Evolutionary conservation across 495 filamentous ascomycete species (phyloP).

Genomic region (Penicillium herquei): DNA sequence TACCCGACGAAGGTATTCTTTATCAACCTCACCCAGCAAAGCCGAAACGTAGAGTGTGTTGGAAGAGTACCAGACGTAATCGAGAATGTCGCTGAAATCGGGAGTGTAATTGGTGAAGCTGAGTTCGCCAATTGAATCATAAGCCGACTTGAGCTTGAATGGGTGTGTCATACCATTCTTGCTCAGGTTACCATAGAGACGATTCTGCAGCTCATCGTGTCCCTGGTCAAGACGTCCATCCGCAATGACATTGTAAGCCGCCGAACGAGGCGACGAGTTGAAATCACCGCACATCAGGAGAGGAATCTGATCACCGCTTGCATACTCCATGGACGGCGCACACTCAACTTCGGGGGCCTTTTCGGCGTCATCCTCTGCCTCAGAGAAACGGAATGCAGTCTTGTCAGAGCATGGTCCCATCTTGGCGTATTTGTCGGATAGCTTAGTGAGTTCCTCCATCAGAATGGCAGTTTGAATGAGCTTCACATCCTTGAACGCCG

Average conservation of each 20-base stretch:
- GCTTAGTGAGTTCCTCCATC: slow-evolving; percentile 81
- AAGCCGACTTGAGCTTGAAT: slow-evolving; percentile 88
- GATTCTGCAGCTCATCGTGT: slow-evolving; percentile 72
- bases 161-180: slow-evolving; percentile 88
- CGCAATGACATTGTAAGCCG: slow-evolving; percentile 84
- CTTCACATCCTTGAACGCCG: slow-evolving; percentile 86
- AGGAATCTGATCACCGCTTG: slow-evolving; percentile 80
- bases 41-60: slow-evolving; percentile 85
- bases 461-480: slow-evolving; percentile 90
- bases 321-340: slow-evolving; percentile 73
- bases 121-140: slow-evolving; percentile 73
- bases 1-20: slow-evolving; percentile 82
- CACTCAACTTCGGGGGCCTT: slow-evolving; percentile 50
- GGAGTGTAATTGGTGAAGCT: slow-evolving; percentile 96
- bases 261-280: slow-evolving; percentile 81
- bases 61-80: slow-evolving; percentile 96
- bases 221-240: slow-evolving; percentile 67
- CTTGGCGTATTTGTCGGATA: slow-evolving; percentile 78
- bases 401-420: slow-evolving; percentile 77
- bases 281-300: slow-evolving; percentile 92
- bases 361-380: slow-evolving; percentile 55
- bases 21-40: slow-evolving; percentile 86
- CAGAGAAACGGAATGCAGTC: slow-evolving; percentile 63
- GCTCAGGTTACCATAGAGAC: slow-evolving; percentile 87
- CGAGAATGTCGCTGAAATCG: slow-evolving; percentile 82